Base-by-base conservation (phyloP, 2,329 filamentous ascomycete genomes). In the Neofusicoccum kwambonambiense region DNA sequence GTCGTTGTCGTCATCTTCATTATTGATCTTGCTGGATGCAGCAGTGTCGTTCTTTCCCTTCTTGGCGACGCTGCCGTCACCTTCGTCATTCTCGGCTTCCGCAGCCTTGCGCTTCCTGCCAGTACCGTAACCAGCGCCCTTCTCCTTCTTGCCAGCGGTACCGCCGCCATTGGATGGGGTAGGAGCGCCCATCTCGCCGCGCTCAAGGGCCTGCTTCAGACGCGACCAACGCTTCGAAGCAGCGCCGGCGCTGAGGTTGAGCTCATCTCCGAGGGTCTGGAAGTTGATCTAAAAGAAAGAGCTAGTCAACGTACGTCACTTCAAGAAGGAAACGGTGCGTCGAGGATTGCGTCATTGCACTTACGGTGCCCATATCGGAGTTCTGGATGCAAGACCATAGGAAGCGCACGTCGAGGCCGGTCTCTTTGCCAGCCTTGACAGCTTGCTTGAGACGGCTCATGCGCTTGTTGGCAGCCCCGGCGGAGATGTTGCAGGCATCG, bases 211-310 rank as follows among this genome's bases (percentile, higher is more conserved):
- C 27, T 70, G 64, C 64, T 76, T 77, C 64, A 76, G 70, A 13
- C 75, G 71, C 0, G 69, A 70, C 44, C 72, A 77, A 13, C 74
- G 74, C 70, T 76, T 76, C 0, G 69, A 67, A 2, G 72, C 73
- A 0, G 75, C 73, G 17, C 72, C 74, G 2, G 69, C n/a, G 3
- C 70, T 73, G 19, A 77, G 69, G 5, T 69, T 42, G 2, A 78
- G 68, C 0, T 65, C 70, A 2, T 62, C 52, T 49, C 66, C 67
- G 17, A 78, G 68, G 1, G 72, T 66, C 1, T 65, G 54, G 69
- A 70, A 75, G 64, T 77, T 69, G n/a, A 77, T 70, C 76, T 77
- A 17, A 51, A 27, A 27, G 11, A 31, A 1, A 12, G 8, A 12
- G 19, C 11, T 6, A 15, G 13, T 41, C 34, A 61, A 27, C 31